These are phyloP conservation scores for Porphyridium purpureum DNA, from an alignment of 23 red algal species.

Conservation along the genomic window DNA sequence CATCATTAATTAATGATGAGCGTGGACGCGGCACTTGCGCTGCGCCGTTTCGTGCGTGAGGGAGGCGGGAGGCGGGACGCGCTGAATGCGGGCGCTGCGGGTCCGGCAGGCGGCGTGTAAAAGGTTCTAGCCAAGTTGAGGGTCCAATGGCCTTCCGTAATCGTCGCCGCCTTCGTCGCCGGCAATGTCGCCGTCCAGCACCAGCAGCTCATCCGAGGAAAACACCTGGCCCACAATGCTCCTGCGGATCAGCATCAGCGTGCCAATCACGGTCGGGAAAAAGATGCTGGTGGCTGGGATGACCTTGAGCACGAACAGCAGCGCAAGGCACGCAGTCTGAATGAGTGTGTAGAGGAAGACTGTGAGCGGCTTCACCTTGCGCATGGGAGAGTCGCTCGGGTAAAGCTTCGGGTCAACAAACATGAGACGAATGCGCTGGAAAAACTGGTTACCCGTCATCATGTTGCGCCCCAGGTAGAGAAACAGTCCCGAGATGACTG, in stretches of 20 bases:
- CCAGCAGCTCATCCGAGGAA: conserved; percentile 10
- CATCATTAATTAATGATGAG: too few relatives aligned
- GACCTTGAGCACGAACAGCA: conserved; percentile 61
- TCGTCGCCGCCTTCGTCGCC: conserved; percentile 1
- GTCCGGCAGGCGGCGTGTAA: too few relatives aligned
- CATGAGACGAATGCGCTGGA: conserved; percentile 45
- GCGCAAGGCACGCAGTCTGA: conserved; percentile 41
- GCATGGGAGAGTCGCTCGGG: conserved; percentile 45
- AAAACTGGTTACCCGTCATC: conserved; percentile 86
- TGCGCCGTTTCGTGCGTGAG: too few relatives aligned
- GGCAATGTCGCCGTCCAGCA: conserved; percentile 58
- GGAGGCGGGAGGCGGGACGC: too few relatives aligned
- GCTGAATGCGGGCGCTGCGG: too few relatives aligned
- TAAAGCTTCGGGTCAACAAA: conserved; percentile 59
- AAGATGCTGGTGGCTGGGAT: conserved; percentile 84
- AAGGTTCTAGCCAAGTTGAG: too few relatives aligned
- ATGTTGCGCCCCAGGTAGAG: conserved; percentile 72
- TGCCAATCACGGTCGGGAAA: conserved; percentile 81
- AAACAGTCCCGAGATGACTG: conserved; percentile 74
- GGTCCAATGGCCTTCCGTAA: too few relatives aligned
- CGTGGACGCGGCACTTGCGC: too few relatives aligned
- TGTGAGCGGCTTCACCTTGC: conserved; percentile 11
- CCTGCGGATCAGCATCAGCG: conserved; percentile 51
- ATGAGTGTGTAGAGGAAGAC: conserved; percentile 50
- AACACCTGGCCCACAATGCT: conserved; percentile 23